A percentile compares a stretch with the other conserved stretches of the same genome.
These are phyloP conservation scores for Westerdykella ornata DNA, from an alignment of 2,329 filamentous ascomycete species.

Conservation along the genomic window DNA sequence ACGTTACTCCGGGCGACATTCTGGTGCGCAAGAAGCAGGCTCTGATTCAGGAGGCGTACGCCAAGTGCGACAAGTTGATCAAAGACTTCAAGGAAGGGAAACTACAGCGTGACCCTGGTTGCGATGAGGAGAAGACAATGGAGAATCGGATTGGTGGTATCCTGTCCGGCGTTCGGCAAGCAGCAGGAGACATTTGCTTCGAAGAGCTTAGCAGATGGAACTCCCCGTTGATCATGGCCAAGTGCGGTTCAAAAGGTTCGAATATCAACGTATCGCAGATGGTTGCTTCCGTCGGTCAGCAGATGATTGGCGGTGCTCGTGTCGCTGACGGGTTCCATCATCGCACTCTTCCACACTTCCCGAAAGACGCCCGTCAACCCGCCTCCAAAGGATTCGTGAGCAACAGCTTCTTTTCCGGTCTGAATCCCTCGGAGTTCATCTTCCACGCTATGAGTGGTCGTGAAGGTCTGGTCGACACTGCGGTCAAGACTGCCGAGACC, in stretches of 20 bases:
- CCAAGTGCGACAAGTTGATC: slow-evolving; percentile 76
- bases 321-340: slow-evolving; percentile 96
- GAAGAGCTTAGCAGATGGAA: slow-evolving; percentile 85
- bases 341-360: slow-evolving; percentile 87
- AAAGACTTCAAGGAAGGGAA: slow-evolving; percentile 71
- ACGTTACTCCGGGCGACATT: slow-evolving; percentile 75
- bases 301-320: slow-evolving; percentile 91
- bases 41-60: slow-evolving; percentile 72
- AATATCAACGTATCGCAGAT: slow-evolving; percentile 99
- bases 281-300: slow-evolving; percentile 94
- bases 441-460: slow-evolving; percentile 98
- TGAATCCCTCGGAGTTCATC: slow-evolving; percentile 86
- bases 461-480: slow-evolving; percentile 97
- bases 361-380: slow-evolving; percentile 86
- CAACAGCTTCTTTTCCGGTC: slow-evolving; percentile 93
- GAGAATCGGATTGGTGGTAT: slow-evolving; percentile 88
- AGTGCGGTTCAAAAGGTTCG: slow-evolving; percentile 92
- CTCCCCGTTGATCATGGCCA: slow-evolving; percentile 91
- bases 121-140: slow-evolving; percentile 84
- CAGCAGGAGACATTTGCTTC: slow-evolving; percentile 87
- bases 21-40: slow-evolving; percentile 67
- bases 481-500: slow-evolving; percentile 97
- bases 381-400: slow-evolving; percentile 93
- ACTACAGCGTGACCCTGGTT: slow-evolving; percentile 78
- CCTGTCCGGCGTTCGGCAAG: slow-evolving; percentile 82